Conservation (phyloP, 2,329 filamentous ascomycete genomes). For the Endocalyx cinctus region DNA sequence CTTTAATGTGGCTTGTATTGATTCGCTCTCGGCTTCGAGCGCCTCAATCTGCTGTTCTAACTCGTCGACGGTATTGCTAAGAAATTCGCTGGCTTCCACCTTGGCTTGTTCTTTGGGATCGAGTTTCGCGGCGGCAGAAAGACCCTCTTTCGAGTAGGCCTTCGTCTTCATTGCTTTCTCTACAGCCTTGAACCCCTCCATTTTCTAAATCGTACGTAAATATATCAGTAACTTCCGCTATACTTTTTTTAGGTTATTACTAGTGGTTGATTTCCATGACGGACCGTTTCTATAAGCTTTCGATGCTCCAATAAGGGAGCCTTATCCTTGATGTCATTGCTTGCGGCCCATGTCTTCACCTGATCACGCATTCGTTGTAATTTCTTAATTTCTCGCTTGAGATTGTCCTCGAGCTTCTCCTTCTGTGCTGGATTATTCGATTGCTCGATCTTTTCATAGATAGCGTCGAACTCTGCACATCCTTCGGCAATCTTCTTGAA, state of each 20-base stretch:
- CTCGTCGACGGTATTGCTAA: conserved; percentile 83
- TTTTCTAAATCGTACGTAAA: conserved; percentile 60
- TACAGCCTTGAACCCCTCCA: conserved; percentile 99
- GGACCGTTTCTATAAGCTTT: conserved; percentile 94
- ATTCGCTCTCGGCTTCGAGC: conserved; percentile 84
- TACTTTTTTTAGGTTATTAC: conserved; percentile 3
- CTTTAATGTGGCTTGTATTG: conserved; percentile 83
- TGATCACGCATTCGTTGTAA: conserved; percentile 94
- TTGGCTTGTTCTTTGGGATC: conserved; percentile 98
- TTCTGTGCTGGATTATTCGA: conserved; percentile 92
- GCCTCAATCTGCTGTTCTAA: conserved; percentile 90
- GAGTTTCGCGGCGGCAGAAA: conserved; percentile 85
- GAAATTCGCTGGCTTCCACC: conserved; percentile 79
- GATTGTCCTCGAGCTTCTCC: conserved; percentile 94
- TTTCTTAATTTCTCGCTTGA: conserved; percentile 99
- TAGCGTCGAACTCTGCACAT: conserved; percentile 84
- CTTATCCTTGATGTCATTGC: conserved; percentile 99
- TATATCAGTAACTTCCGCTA: conserved; percentile 6
- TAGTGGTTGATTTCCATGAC: too few relatives aligned
- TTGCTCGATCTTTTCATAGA: conserved; percentile 96
- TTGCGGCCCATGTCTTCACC: conserved; percentile 98
- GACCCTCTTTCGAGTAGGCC: conserved; percentile 95
- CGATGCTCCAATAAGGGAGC: conserved; percentile 88
- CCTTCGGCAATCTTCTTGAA: conserved; percentile 98
- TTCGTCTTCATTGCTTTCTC: conserved; percentile 99